These are phyloP conservation scores for Intubia oerlemansii DNA, from an alignment of 2,329 filamentous ascomycete species.

Conservation along the genomic window DNA sequence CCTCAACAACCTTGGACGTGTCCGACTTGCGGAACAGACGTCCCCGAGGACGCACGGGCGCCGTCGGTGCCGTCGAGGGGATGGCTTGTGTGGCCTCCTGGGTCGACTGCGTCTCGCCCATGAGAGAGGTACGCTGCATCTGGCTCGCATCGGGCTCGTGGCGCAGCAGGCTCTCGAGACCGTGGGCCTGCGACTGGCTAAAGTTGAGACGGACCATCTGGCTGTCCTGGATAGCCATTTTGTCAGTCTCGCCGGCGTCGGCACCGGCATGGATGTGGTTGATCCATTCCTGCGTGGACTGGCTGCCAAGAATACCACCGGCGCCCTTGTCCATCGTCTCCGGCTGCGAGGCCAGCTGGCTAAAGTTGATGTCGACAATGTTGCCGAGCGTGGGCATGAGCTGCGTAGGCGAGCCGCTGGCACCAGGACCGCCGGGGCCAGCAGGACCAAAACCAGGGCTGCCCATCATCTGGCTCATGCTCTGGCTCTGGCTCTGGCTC, in stretches of 20 bases:
- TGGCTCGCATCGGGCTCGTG: conserved; percentile 33
- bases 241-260: conserved; percentile 14
- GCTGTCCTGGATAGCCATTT: conserved; percentile 8
- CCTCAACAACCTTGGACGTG: conserved; percentile 17
- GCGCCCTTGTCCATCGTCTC: conserved; percentile 22
- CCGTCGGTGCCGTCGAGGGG: not conserved
- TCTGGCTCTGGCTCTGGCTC: no score
- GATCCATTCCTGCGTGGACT: conserved; percentile 17
- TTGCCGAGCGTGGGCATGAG: conserved; percentile 35
- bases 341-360: conserved; percentile 26
- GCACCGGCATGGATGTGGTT: conserved; percentile 5
- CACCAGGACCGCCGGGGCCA: no score
- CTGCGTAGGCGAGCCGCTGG: conserved; percentile 18
- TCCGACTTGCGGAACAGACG: conserved; percentile 23
- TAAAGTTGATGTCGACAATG: conserved; percentile 38
- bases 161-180: conserved; percentile 32
- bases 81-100: conserved; percentile 15
- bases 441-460: no score
- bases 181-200: conserved; percentile 37
- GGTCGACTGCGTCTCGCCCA: no score
- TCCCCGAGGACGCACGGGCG: conserved; percentile 28
- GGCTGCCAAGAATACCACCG: conserved; percentile 26
- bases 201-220: conserved; percentile 32
- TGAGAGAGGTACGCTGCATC: no score
- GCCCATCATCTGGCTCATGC: conserved; percentile 24